These are phyloP conservation scores for Yarrowia sp. DNA, from an alignment of 805 yeast genomes.

Conservation along the genomic window DNA sequence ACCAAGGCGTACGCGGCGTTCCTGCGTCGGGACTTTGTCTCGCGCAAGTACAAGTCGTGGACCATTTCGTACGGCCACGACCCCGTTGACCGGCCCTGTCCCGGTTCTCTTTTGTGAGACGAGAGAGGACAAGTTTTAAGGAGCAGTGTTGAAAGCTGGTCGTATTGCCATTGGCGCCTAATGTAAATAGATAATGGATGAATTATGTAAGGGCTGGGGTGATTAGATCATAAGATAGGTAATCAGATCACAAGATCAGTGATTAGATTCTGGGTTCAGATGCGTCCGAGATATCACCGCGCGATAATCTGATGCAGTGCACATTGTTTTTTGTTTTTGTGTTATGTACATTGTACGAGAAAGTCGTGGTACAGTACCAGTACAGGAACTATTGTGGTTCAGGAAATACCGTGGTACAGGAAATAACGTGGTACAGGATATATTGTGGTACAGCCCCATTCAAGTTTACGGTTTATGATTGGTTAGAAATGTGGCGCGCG, in stretches of 20 bases:
- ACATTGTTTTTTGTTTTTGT: no score
- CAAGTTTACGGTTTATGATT: not conserved
- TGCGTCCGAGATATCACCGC: no score
- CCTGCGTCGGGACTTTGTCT: slow-evolving; percentile 19
- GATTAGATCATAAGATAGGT: not conserved
- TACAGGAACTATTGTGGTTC: no score
- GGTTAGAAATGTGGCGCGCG: no score
- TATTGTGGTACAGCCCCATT: not conserved
- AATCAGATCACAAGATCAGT: not conserved
- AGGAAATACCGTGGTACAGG: no score
- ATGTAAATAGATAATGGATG: slow-evolving; percentile 15
- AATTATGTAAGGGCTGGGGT: not conserved
- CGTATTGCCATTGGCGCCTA: not conserved
- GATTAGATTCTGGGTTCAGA: no score
- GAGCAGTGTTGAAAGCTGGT: no score
- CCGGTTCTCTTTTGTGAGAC: slow-evolving; percentile 16
- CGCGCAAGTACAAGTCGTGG: slow-evolving; percentile 32
- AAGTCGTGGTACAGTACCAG: no score
- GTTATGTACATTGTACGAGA: no score
- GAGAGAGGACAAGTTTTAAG: not conserved
- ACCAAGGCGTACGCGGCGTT: slow-evolving; percentile 31
- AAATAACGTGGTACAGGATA: no score
- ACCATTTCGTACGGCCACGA: slow-evolving; percentile 20
- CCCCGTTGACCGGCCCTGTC: slow-evolving; percentile 37
- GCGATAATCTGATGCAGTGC: no score